Evolutionary conservation across 1,284 basidiomycete species (phyloP).

Genomic region (Pterulicium gracile): DNA sequence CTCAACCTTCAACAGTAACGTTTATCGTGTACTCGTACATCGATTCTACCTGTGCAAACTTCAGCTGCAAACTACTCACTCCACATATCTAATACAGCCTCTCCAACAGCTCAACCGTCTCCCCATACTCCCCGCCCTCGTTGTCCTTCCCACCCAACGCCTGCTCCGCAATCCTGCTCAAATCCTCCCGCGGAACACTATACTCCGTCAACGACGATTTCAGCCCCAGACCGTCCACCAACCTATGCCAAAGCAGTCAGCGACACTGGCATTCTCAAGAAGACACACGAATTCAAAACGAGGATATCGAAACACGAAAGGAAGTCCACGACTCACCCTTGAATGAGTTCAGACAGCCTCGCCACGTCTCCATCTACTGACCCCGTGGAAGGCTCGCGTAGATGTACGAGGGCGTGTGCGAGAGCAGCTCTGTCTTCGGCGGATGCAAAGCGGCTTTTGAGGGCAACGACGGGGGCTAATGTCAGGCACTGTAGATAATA

Average conservation of each 20-base stretch:
- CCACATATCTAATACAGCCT: constrained; percentile 25
- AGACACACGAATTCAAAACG: too few relatives aligned
- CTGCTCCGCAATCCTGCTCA: constrained; percentile 38
- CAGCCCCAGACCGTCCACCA: constrained; percentile 48
- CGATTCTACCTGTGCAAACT: too few relatives aligned
- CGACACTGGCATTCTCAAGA: too few relatives aligned
- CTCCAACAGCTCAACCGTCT: constrained; percentile 37
- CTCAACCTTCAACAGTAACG: too few relatives aligned
- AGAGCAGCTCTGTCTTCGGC: constrained; percentile 48
- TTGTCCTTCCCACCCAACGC: constrained; percentile 32
- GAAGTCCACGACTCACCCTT: constrained; percentile 29
- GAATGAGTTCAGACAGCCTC: constrained; percentile 41
- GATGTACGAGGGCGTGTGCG: constrained; percentile 42
- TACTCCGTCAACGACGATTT: constrained; percentile 44
- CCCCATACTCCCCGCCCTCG: constrained; percentile 17
- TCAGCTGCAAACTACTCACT: too few relatives aligned
- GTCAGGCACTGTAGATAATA: constrained; percentile 52
- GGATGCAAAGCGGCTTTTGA: constrained; percentile 45
- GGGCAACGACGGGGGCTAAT: constrained; percentile 48
- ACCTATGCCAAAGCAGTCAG: constrained; percentile 27
- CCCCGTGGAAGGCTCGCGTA: constrained; percentile 47
- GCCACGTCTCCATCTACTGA: constrained; percentile 46
- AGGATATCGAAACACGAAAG: neutral
- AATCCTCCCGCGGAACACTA: constrained; percentile 44
- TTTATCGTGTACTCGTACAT: too few relatives aligned